Percentiles rank a stretch among this genome's conserved stretches.
phyloP scores from a whole-genome alignment of 495 filamentous ascomycete genomes.

The Hyaloscypha hepaticicola region DNA sequence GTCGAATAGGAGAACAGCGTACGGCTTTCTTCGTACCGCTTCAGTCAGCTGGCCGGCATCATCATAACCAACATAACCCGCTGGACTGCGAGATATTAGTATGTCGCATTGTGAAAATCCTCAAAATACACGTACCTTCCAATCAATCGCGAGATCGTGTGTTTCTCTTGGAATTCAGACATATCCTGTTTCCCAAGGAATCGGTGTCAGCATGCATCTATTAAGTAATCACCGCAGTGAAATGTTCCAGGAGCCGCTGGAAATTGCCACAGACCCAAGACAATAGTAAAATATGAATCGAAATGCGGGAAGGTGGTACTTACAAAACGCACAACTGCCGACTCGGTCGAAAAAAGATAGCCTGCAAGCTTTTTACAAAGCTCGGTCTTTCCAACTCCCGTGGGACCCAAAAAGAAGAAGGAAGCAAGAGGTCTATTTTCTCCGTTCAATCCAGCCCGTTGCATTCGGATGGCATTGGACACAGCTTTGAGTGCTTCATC shows the following conservation, averaged over 20 bases:
- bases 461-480: slow-evolving; percentile 90
- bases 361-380: slow-evolving; percentile 93
- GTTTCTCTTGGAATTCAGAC: slow-evolving; percentile 97
- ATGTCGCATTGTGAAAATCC: background rate
- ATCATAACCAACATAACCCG: slow-evolving; percentile 72
- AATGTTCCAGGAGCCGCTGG: no score
- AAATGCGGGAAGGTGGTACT: no score
- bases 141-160: slow-evolving; percentile 90
- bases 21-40: slow-evolving; percentile 91
- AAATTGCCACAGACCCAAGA: no score
- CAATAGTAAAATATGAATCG: no score
- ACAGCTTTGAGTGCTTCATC: slow-evolving; percentile 91
- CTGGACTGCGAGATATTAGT: slow-evolving; percentile 1
- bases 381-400: slow-evolving; percentile 95
- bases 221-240: no score
- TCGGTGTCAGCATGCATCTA: no score
- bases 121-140: slow-evolving; percentile 42
- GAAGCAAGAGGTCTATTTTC: slow-evolving; percentile 89
- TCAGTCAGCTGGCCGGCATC: slow-evolving; percentile 96
- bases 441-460: slow-evolving; percentile 85
- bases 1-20: slow-evolving; percentile 92
- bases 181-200: no score
- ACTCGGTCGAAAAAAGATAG: slow-evolving; percentile 90
- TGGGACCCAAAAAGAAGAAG: slow-evolving; percentile 98
- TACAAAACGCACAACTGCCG: slow-evolving; percentile 86